Base-by-base conservation (phyloP, 2,329 filamentous ascomycete species). In the Fusarium cicatricum region DNA sequence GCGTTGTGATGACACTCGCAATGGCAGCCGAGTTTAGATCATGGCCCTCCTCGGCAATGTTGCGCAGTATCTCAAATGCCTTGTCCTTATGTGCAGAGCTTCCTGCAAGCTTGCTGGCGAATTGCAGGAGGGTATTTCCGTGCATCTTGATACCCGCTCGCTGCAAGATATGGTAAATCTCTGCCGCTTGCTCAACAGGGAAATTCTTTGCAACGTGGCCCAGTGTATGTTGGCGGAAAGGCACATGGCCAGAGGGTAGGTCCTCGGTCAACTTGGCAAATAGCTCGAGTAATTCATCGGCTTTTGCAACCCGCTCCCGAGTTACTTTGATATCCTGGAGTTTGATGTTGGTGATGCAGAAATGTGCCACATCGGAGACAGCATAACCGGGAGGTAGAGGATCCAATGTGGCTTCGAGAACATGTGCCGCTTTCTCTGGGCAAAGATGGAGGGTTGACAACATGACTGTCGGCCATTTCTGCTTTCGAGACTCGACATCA, bases 1-100 rank as follows among this genome's bases (percentile, higher is more conserved):
- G 76, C 2, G 80, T 76, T 1, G 86, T 86, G 71, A 85, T 87
- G 9, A 84, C 77, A 61, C 82, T 85, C 19, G 79, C 75, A 44
- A 84, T 76, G 23, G 72, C 73, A 2, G 73, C 74, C 11, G 72
- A 73, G 51, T 84, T 82, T 52, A 84, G 73, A 44, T 81, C 70
- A n/a, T 78, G 71, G 0, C 74, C 71, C 2, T 53, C 67, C 12
- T 76, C 71, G 5, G 84, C 62, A 15, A 75, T 64, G 3, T 42
- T 44, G 17, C 65, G 64, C 6, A 76, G 50, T n/a, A 86, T 75
- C 4, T 77, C 71, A 37, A 82, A 75, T 0, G 83, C 73, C 15
- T 52, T 51, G 2, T 67, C 75, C 57, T 83, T 84, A 64, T 78
- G 71, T 5, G 64, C 55, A 11, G 65, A 59, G 9, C 69, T 65